These are phyloP conservation scores for Coemansia biformis DNA, from an alignment of 192 early-diverging fungal species.

Conservation along the genomic window DNA sequence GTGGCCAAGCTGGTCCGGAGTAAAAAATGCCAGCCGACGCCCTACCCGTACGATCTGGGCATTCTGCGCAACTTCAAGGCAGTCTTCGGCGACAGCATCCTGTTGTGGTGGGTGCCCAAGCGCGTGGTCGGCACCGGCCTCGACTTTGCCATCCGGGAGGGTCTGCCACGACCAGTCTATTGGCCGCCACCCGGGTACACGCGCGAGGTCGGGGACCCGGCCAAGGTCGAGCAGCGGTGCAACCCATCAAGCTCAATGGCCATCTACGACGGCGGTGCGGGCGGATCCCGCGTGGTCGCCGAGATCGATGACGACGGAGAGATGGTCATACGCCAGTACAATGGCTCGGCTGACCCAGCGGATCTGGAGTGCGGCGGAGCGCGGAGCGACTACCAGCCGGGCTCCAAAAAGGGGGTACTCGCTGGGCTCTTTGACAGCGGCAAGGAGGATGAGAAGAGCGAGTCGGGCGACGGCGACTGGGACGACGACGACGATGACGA, in stretches of 20 bases:
- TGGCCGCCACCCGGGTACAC: constrained; percentile 75
- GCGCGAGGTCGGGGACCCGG: constrained; percentile 21
- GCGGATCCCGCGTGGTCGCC: constrained; percentile 27
- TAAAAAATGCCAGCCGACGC: constrained; percentile 53
- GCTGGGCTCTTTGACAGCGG: constrained; percentile 34
- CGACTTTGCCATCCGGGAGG: constrained; percentile 55
- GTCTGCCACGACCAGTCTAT: constrained; percentile 41
- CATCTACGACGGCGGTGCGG: constrained; percentile 10
- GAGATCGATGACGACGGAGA: constrained; percentile 50
- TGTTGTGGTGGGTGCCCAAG: constrained; percentile 77
- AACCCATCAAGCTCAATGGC: constrained; percentile 8
- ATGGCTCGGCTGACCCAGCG: constrained; percentile 23
- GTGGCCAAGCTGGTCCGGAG: constrained; percentile 35
- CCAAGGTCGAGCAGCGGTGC: constrained; percentile 20
- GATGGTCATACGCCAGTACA: constrained; percentile 43
- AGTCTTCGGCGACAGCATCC: constrained; percentile 64
- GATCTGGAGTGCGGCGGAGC: constrained; percentile 40
- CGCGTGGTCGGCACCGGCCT: constrained; percentile 60
- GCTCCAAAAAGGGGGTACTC: neutral
- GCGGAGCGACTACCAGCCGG: constrained; percentile 1
- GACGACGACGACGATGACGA: constrained; percentile 40
- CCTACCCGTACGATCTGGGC: constrained; percentile 86
- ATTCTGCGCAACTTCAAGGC: constrained; percentile 62
- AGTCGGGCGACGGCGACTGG: constrained; percentile 29
- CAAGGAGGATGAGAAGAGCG: constrained; percentile 43